These are phyloP conservation scores for Zea mays DNA, from an alignment of 176 grass and related monocot genomes.

Conservation along the genomic window DNA sequence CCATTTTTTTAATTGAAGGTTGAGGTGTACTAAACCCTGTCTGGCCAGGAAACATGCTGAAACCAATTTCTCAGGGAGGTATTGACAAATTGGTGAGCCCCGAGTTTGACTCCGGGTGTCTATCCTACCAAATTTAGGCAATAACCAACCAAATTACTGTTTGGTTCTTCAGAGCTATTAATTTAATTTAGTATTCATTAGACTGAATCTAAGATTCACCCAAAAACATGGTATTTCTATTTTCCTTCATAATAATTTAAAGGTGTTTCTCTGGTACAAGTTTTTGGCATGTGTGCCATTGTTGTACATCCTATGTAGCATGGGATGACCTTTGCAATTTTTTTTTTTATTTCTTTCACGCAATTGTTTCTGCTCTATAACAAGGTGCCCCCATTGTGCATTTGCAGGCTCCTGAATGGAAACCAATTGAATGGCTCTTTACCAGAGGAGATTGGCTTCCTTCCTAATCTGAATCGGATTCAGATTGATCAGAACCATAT, in stretches of 20 bases:
- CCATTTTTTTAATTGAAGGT: background rate
- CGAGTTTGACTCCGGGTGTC: background rate
- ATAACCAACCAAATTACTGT: background rate
- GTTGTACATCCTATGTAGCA: constrained; percentile 2
- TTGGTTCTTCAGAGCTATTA: background rate
- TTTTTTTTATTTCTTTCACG: constrained; percentile 6
- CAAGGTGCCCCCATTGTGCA: background rate
- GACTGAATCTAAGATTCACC: background rate
- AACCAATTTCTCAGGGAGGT: background rate
- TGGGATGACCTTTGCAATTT: background rate
- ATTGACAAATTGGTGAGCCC: background rate
- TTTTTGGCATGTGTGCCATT: constrained; percentile 1
- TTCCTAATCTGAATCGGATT: constrained; percentile 84
- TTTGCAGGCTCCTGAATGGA: constrained; percentile 84
- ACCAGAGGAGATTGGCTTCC: constrained; percentile 74
- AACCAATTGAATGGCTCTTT: constrained; percentile 74
- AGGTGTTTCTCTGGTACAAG: constrained; percentile 14
- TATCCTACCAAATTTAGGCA: background rate
- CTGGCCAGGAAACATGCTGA: background rate
- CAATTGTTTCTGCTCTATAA: constrained; percentile 7
- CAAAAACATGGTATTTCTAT: constrained; percentile 11
- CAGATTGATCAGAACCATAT: constrained; percentile 92
- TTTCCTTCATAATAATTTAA: constrained; percentile 15
- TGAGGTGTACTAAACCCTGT: background rate
- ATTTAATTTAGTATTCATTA: background rate